Base-by-base conservation (phyloP, 306 rosid species). In the Medicago lupulina region DNA sequence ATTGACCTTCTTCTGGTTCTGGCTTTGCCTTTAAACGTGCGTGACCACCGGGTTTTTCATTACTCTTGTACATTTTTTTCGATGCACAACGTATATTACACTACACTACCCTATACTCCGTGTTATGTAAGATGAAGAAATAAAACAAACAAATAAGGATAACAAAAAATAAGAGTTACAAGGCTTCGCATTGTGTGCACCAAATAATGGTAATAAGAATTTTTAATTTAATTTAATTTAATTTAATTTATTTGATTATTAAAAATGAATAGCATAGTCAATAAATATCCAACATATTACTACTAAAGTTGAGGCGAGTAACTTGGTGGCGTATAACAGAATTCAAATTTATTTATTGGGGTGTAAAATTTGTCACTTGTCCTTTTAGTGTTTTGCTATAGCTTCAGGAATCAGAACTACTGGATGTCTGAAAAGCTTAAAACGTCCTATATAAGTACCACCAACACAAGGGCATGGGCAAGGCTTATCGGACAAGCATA, bases 361-460 rank as follows among this genome's bases (percentile, higher is more conserved):
- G n/a, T n/a, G n/a, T n/a, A n/a, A n/a, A n/a, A n/a, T 80, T 67
- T 57, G 18, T 59, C 25, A 57, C 7, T 46, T 71, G 63, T 81
- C 69, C 70, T 65, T 81, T 68, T 39, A 61, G 16, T 15, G 68
- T 75, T 11, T 28, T 28, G 71, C n/a, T 60, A 7, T 31, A 40
- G 46, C 14, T 59, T 31, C 6, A 31, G 19, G 10, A 16, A n/a
- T 31, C 9, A 60, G 1, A 28, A 13, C 34, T n/a, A 38, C 3
- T 70, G 71, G 76, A 81, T 54, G 46, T 75, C 81, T 81, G 84
- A 51, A 63, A 76, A 81, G 81, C 34, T 8, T 34, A 63, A 53
- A 81, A 58, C 81, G 65, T 76, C 3, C 69, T 63, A 57, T 11
- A 34, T 71, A 81, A 57, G 81, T 28, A 28, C 31, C 31, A 28